These are phyloP conservation scores for Komagataea norvegica DNA, from an alignment of 1,139 yeast species.

Conservation along the genomic window DNA sequence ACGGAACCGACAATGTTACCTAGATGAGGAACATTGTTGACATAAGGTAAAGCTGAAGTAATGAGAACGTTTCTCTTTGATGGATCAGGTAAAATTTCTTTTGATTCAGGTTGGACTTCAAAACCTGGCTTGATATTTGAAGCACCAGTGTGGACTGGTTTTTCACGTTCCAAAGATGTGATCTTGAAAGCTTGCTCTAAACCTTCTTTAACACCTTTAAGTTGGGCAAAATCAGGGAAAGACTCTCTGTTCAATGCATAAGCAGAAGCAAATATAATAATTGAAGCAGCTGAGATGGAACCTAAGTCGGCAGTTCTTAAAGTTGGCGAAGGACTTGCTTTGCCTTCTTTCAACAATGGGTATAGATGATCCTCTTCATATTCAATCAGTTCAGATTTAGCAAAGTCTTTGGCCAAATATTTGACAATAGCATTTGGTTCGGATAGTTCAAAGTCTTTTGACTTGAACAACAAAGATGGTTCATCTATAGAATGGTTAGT, in stretches of 20 bases:
- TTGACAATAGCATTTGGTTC: slow-evolving; percentile 85
- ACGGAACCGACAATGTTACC: slow-evolving; percentile 97
- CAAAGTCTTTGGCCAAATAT: slow-evolving; percentile 51
- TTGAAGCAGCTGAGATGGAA: slow-evolving; percentile 28
- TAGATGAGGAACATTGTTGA: slow-evolving; percentile 95
- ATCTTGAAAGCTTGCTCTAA: slow-evolving; percentile 30
- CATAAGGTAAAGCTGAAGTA: slow-evolving; percentile 96
- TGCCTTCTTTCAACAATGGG: slow-evolving; percentile 20
- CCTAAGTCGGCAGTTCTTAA: slow-evolving; percentile 22
- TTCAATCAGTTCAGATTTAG: slow-evolving; percentile 34
- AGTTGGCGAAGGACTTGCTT: slow-evolving; percentile 19
- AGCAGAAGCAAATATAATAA: slow-evolving; percentile 34
- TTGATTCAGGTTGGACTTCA: slow-evolving; percentile 35
- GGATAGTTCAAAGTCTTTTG: slow-evolving; percentile 45
- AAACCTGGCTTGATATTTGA: slow-evolving; percentile 41
- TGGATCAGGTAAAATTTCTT: slow-evolving; percentile 47
- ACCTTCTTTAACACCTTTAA: slow-evolving; percentile 39
- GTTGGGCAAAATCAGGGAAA: slow-evolving; percentile 32
- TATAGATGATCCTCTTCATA: slow-evolving; percentile 33
- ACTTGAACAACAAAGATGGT: slow-evolving; percentile 34
- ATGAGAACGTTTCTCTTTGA: slow-evolving; percentile 72
- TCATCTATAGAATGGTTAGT: slow-evolving; percentile 26
- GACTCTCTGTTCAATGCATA: slow-evolving; percentile 30
- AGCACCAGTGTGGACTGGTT: slow-evolving; percentile 55
- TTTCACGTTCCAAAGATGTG: slow-evolving; percentile 31